Evolutionary conservation across 2,329 filamentous ascomycete species (phyloP).

Genomic region (Aspergillus vadensis): DNA sequence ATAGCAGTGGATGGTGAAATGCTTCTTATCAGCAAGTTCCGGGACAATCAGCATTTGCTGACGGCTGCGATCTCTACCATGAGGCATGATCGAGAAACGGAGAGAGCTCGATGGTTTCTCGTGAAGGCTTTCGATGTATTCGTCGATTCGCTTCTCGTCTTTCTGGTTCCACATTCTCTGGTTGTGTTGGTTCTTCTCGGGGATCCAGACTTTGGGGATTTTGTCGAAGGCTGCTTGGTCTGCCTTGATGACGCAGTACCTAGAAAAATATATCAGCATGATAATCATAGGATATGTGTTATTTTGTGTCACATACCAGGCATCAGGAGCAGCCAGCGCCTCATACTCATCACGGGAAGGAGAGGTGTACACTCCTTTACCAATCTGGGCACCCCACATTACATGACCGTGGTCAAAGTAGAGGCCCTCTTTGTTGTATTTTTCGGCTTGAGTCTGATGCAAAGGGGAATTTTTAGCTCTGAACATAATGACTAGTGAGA

Average conservation of each 20-base stretch:
- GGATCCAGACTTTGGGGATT: not conserved
- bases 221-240: not conserved
- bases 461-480: not conserved
- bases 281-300: too few relatives aligned
- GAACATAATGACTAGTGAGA: not conserved
- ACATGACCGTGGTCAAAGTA: not conserved
- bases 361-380: not conserved
- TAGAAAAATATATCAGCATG: not conserved
- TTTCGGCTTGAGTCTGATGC: not conserved
- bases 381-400: not conserved
- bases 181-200: not conserved
- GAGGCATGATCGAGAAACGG: not conserved
- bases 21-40: not conserved
- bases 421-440: not conserved
- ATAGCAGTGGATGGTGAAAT: not conserved
- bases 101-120: not conserved
- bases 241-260: not conserved
- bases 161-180: not conserved
- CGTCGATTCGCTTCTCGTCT: not conserved
- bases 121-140: not conserved
- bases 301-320: not conserved
- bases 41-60: not conserved
- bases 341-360: not conserved
- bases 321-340: not conserved
- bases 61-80: not conserved